These are phyloP conservation scores for Aspergillus bombycis DNA, from an alignment of 2,329 filamentous ascomycete genomes.

Conservation along the genomic window DNA sequence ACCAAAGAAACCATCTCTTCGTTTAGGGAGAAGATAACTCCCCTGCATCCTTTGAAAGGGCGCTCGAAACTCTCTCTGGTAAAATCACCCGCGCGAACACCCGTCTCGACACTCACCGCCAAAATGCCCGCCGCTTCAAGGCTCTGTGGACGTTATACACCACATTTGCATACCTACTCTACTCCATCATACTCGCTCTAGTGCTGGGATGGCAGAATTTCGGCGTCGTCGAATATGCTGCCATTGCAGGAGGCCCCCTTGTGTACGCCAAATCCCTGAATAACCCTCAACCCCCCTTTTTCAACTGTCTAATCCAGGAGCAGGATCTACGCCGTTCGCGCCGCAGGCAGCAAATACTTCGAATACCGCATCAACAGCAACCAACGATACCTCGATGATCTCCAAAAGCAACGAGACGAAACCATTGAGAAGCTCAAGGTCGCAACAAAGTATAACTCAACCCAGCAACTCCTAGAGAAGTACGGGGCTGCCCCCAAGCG, in stretches of 20 bases:
- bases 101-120: constrained; percentile 72
- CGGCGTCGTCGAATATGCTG: constrained; percentile 75
- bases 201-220: constrained; percentile 84
- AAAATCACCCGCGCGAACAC: constrained; percentile 79
- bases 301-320: background rate
- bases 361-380: constrained; percentile 76
- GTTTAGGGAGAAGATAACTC: constrained; percentile 74
- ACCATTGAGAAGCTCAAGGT: constrained; percentile 95
- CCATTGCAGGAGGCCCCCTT: constrained; percentile 75
- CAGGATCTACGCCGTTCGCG: constrained; percentile 80
- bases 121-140: constrained; percentile 74
- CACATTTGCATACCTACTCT: constrained; percentile 86
- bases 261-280: constrained; percentile 56
- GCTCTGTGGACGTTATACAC: constrained; percentile 90
- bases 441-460: constrained; percentile 95
- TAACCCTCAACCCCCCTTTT: background rate
- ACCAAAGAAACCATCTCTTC: constrained; percentile 9
- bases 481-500: constrained; percentile 70
- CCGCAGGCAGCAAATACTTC: constrained; percentile 70
- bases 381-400: constrained; percentile 69
- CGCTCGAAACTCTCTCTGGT: constrained; percentile 75
- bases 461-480: constrained; percentile 88
- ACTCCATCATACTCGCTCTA: constrained; percentile 76
- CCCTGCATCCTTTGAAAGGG: constrained; percentile 90
- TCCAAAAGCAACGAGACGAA: constrained; percentile 76